Conservation (phyloP, 2,329 filamentous ascomycete species). For the Nemania sp. region DNA sequence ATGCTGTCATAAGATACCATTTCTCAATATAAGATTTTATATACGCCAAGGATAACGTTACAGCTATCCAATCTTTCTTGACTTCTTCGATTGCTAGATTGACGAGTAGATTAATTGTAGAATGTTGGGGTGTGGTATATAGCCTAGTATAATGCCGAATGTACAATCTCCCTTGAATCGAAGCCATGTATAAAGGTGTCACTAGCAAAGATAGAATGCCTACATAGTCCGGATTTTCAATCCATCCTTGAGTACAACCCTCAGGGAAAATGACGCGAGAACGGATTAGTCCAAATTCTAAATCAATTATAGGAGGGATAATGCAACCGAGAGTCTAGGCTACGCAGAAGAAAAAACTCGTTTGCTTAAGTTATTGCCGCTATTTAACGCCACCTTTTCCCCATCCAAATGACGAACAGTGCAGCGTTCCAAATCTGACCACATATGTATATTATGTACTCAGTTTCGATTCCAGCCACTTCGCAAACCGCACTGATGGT, state of each 20-base stretch:
- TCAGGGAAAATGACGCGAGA: no score
- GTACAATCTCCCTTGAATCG: no score
- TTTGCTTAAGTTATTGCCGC: neutral
- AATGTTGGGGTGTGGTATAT: no score
- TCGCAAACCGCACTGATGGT: constrained; percentile 67
- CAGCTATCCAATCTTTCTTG: neutral
- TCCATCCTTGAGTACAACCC: no score
- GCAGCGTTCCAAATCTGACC: neutral
- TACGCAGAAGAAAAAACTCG: neutral
- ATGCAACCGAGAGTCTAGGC: neutral
- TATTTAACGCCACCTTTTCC: constrained; percentile 2
- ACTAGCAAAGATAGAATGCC: no score
- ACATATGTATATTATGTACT: constrained; percentile 4
- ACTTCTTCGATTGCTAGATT: neutral
- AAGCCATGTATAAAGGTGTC: no score
- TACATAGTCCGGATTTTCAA: no score
- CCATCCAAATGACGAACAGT: neutral
- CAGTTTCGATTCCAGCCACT: constrained; percentile 63
- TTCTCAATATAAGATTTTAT: constrained; percentile 26
- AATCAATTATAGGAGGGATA: neutral
- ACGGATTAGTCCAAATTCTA: neutral
- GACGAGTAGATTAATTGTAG: neutral
- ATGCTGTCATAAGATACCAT: constrained; percentile 33
- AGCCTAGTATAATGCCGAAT: no score
- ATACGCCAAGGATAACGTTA: neutral